These are phyloP conservation scores for Galium porrigens DNA, from an alignment of 305 asterid species.

Conservation along the genomic window DNA sequence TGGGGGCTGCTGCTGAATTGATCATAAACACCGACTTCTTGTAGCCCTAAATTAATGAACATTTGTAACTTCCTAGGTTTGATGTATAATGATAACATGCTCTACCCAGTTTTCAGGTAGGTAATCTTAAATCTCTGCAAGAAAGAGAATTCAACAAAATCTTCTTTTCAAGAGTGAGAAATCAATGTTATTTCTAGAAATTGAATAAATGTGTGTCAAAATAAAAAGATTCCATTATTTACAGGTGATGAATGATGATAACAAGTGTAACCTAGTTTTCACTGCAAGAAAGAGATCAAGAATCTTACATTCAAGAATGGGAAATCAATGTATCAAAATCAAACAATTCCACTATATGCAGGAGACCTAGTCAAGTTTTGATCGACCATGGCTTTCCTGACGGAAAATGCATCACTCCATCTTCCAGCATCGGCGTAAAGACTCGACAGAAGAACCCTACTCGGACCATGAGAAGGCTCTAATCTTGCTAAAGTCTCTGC, in stretches of 20 bases:
- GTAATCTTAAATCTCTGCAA: slow-evolving; percentile 4
- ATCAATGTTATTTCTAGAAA: too few species aligned
- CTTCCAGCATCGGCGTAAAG: slow-evolving; percentile 68
- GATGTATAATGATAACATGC: neutral
- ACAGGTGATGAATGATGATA: neutral
- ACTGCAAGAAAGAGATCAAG: slow-evolving; percentile 6
- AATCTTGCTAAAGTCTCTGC: slow-evolving; percentile 51
- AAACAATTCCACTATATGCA: slow-evolving; percentile 62
- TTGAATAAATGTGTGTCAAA: too few species aligned
- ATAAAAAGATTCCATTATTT: too few species aligned
- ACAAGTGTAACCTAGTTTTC: slow-evolving; percentile 1
- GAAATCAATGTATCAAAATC: slow-evolving; percentile 7
- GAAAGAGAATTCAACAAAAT: neutral
- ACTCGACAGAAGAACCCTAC: slow-evolving; percentile 62
- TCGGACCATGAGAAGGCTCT: slow-evolving; percentile 80
- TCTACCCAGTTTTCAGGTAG: slow-evolving; percentile 3
- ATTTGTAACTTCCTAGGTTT: slow-evolving; percentile 33
- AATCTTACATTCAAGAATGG: neutral
- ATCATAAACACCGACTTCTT: slow-evolving; percentile 29
- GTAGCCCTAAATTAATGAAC: slow-evolving; percentile 17
- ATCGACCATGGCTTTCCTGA: slow-evolving; percentile 35
- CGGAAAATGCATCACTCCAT: slow-evolving; percentile 57
- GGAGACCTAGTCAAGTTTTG: slow-evolving; percentile 43
- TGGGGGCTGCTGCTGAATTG: slow-evolving; percentile 77
- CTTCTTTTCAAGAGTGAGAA: neutral